Conservation (phyloP, 2,329 filamentous ascomycete species). For the Drechmeria coniospora region DNA sequence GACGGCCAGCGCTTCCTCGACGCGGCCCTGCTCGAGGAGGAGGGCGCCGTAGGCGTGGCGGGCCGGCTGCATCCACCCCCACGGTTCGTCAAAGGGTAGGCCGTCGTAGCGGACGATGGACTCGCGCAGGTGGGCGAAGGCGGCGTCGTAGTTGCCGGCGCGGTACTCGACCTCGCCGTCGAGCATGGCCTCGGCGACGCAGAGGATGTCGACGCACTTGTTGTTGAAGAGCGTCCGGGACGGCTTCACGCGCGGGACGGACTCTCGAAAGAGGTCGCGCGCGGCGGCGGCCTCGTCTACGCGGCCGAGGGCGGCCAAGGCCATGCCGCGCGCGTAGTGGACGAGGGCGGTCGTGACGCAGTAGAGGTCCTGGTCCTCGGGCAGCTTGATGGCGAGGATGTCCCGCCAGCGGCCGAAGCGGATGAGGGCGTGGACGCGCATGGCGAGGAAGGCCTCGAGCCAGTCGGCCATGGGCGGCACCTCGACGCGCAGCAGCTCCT, state of each 20-base stretch:
- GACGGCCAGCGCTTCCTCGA: conserved; percentile 37
- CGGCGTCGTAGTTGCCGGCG: conserved; percentile 36
- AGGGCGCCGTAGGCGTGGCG: conserved; percentile 57
- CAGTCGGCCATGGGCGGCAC: conserved; percentile 67
- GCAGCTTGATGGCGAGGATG: conserved; percentile 39
- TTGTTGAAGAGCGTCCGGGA: conserved; percentile 37
- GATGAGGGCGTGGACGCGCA: conserved; percentile 54
- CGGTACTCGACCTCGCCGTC: conserved; percentile 63
- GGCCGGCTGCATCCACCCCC: conserved; percentile 67
- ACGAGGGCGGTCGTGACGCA: conserved; percentile 53
- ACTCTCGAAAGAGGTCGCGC: conserved; percentile 32
- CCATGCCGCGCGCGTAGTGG: conserved; percentile 54
- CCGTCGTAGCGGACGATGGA: conserved; percentile 45
- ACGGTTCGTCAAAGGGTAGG: conserved; percentile 58
- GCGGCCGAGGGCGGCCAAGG: conserved; percentile 41
- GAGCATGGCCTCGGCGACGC: conserved; percentile 50
- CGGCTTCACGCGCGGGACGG: conserved; percentile 34
- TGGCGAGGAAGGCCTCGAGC: conserved; percentile 55
- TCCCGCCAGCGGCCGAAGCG: conserved; percentile 62
- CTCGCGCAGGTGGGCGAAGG: conserved; percentile 42
- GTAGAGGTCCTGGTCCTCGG: conserved; percentile 44
- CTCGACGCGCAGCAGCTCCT: conserved; percentile 45
- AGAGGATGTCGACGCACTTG: conserved; percentile 39
- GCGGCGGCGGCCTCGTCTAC: conserved; percentile 39
- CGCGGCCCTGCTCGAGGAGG: conserved; percentile 48